These are phyloP conservation scores for Xylariales sp. DNA, from an alignment of 2,329 filamentous ascomycete species.

Conservation along the genomic window DNA sequence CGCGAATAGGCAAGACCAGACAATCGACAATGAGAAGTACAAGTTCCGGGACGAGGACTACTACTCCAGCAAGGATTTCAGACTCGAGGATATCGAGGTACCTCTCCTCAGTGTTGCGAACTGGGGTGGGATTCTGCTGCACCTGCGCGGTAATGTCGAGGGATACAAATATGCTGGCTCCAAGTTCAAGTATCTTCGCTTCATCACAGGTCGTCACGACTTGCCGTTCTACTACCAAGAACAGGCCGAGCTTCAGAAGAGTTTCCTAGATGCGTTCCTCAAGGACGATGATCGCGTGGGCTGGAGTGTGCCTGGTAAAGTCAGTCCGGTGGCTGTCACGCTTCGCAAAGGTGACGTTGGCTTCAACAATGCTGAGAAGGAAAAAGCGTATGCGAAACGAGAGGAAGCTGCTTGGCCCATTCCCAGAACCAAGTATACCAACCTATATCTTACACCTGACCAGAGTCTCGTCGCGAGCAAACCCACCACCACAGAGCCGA, in stretches of 20 bases:
- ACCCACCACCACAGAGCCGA: conserved; percentile 19
- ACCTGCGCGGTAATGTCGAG: conserved; percentile 64
- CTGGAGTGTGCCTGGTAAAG: conserved; percentile 54
- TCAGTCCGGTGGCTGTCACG: conserved; percentile 55
- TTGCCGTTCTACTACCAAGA: conserved; percentile 68
- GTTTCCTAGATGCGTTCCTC: conserved; percentile 67
- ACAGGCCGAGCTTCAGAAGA: conserved; percentile 62
- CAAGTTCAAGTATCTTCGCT: conserved; percentile 62
- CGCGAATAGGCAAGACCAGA: conserved; percentile 44
- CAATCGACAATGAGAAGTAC: conserved; percentile 40
- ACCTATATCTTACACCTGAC: conserved; percentile 52
- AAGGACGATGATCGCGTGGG: conserved; percentile 60
- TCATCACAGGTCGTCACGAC: conserved; percentile 67
- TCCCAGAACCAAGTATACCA: conserved; percentile 58
- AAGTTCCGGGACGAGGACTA: conserved; percentile 59
- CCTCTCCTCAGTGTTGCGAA: conserved; percentile 64
- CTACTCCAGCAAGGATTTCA: conserved; percentile 61
- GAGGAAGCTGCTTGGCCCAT: conserved; percentile 64
- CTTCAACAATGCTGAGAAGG: conserved; percentile 58
- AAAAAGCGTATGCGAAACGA: conserved; percentile 50
- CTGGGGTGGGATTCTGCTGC: conserved; percentile 66
- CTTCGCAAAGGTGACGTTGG: conserved; percentile 64
- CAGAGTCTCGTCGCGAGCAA: conserved; percentile 32
- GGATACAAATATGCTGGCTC: conserved; percentile 61
- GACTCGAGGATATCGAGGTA: conserved; percentile 61